phyloP scores from a whole-genome alignment of 192 early-diverging fungal genomes.

The Backusella australiensis region DNA sequence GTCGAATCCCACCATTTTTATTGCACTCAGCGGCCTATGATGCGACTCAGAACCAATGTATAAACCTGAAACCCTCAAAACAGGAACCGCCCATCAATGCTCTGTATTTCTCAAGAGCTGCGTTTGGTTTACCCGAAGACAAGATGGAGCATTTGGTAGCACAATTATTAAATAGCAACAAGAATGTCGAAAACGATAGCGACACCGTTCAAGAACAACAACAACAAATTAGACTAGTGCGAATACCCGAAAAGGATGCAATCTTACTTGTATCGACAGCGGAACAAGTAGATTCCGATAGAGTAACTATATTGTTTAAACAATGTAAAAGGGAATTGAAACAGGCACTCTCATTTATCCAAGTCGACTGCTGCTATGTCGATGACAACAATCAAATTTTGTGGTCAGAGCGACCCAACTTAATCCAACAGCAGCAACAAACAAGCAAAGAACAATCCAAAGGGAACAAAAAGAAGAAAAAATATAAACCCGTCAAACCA shows the following conservation, averaged over 20 bases:
- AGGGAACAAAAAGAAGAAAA: neutral
- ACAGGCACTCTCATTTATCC: neutral
- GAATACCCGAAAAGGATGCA: neutral
- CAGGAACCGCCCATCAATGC: conserved; percentile 54
- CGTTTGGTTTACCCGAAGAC: conserved; percentile 45
- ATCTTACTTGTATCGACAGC: neutral
- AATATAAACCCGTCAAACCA: neutral
- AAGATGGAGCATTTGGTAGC: neutral
- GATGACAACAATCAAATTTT: neutral
- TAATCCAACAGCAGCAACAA: neutral
- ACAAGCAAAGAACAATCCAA: neutral
- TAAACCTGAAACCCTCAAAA: too few species aligned
- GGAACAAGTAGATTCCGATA: neutral
- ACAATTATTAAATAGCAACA: neutral
- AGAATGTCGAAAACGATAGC: neutral
- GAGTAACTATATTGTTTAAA: neutral
- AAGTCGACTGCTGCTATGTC: neutral
- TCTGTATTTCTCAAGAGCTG: conserved; percentile 47
- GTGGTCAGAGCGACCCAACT: neutral
- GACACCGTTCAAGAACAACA: too few species aligned
- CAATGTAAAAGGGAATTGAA: neutral
- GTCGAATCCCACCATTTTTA: conserved; percentile 32
- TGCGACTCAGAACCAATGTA: neutral
- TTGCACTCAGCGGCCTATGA: conserved; percentile 39
- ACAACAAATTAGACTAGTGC: neutral